Conservation (phyloP, 2,329 filamentous ascomycete species). For the Sclerotiophoma versabilis region DNA sequence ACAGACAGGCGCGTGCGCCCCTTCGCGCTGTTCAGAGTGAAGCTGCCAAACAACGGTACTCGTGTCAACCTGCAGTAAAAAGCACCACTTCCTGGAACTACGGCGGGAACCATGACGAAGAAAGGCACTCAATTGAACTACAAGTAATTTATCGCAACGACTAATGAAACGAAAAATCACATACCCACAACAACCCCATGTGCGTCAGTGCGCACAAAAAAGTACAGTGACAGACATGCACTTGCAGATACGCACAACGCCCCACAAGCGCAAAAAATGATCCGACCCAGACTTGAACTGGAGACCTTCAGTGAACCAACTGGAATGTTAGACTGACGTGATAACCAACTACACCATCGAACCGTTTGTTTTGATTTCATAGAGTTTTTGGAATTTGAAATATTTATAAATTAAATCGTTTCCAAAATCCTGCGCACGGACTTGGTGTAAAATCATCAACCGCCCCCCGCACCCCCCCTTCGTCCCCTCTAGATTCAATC, state of each 20-base stretch:
- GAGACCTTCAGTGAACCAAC: conserved; percentile 13
- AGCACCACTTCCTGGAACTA: no score
- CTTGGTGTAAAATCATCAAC: no score
- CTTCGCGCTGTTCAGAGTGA: conserved; percentile 53
- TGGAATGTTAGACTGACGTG: conserved; percentile 54
- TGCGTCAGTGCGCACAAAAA: not conserved
- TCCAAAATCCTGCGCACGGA: no score
- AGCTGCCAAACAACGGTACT: conserved; percentile 52
- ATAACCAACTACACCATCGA: conserved; percentile 56
- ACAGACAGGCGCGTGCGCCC: conserved; percentile 54
- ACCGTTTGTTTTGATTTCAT: not conserved
- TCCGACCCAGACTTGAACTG: conserved; percentile 18
- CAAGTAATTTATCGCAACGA: no score
- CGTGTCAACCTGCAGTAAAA: conserved; percentile 43
- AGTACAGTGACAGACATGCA: no score
- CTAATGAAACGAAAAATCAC: no score
- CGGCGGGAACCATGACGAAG: no score
- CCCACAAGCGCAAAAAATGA: conserved; percentile 2
- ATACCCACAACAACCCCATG: not conserved
- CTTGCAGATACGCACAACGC: no score
- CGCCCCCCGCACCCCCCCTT: no score
- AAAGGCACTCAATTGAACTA: no score
- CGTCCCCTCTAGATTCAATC: no score
- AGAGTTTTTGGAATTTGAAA: not conserved
- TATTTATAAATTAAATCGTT: not conserved